A percentile compares a stretch with the other conserved stretches of the same genome.
Conservation (phyloP, 768 basidiomycete species). For the Chlorophyllum brunneum region DNA sequence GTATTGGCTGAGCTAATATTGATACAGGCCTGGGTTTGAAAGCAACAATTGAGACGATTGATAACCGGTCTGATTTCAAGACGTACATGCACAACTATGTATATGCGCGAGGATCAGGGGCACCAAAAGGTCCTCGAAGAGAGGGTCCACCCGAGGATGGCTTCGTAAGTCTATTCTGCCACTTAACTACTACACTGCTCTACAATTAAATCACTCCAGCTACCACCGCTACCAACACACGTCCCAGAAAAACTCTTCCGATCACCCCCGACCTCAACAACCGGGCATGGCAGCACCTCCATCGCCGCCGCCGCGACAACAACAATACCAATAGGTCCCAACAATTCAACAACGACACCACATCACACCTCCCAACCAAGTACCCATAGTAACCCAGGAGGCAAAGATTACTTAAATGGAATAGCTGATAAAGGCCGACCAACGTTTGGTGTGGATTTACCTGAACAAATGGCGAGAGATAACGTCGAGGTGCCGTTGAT, state of each 20-base stretch:
- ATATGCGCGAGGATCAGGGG: slow-evolving; percentile 70
- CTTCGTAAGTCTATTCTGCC: slow-evolving; percentile 61
- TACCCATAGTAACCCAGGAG: neutral
- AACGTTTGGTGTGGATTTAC: slow-evolving; percentile 92
- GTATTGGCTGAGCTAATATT: neutral
- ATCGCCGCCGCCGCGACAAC: too few species aligned
- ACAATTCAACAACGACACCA: neutral
- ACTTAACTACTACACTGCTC: slow-evolving; percentile 10
- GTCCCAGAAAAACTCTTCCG: slow-evolving; percentile 20
- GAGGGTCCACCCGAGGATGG: slow-evolving; percentile 91
- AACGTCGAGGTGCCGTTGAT: slow-evolving; percentile 85
- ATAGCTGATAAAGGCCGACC: slow-evolving; percentile 61
- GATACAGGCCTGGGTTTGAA: slow-evolving; percentile 73
- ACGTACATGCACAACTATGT: slow-evolving; percentile 97
- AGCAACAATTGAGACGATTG: slow-evolving; percentile 83
- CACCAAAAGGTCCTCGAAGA: slow-evolving; percentile 69
- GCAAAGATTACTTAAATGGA: slow-evolving; percentile 26
- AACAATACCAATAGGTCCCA: slow-evolving; percentile 1
- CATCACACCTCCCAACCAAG: neutral
- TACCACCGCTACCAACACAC: slow-evolving; percentile 56
- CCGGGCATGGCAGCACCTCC: slow-evolving; percentile 9
- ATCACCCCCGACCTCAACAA: slow-evolving; percentile 15
- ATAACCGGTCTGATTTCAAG: slow-evolving; percentile 93
- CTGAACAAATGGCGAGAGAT: slow-evolving; percentile 92
- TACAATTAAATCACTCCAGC: slow-evolving; percentile 32